Conservation (phyloP, 2,329 filamentous ascomycete genomes). For the Aspergillus nomiae region DNA sequence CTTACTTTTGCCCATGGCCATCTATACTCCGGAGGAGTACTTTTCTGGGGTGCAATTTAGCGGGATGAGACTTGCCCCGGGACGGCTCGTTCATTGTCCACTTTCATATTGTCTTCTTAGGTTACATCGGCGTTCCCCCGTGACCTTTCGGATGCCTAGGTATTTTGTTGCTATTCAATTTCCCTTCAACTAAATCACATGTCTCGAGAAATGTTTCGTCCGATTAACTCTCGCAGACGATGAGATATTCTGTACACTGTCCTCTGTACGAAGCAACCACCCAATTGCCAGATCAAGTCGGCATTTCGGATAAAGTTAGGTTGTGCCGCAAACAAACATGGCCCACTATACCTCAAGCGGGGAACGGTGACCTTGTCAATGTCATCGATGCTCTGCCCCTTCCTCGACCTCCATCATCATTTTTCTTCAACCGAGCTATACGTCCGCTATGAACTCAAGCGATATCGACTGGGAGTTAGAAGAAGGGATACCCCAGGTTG, state of each 20-base stretch:
- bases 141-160: no score
- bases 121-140: not conserved
- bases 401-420: not conserved
- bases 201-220: not conserved
- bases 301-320: not conserved
- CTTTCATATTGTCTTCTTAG: not conserved
- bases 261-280: not conserved
- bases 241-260: not conserved
- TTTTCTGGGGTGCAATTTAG: not conserved
- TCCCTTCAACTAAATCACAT: not conserved
- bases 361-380: not conserved
- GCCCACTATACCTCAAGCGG: not conserved
- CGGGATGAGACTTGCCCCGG: not conserved
- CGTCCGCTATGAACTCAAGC: not conserved
- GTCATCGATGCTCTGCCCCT: not conserved
- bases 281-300: not conserved
- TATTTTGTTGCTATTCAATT: not conserved
- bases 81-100: not conserved
- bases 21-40: not conserved
- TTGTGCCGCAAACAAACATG: conserved; percentile 2
- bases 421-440: not conserved
- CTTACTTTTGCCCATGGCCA: not conserved
- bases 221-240: not conserved
- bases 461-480: conserved; percentile 37
- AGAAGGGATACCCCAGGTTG: conserved; percentile 48